Percentiles rank a stretch among this genome's conserved stretches.
These are phyloP conservation scores for Geotrichum klebahnii DNA, from an alignment of 1,139 yeast genomes.

Conservation along the genomic window DNA sequence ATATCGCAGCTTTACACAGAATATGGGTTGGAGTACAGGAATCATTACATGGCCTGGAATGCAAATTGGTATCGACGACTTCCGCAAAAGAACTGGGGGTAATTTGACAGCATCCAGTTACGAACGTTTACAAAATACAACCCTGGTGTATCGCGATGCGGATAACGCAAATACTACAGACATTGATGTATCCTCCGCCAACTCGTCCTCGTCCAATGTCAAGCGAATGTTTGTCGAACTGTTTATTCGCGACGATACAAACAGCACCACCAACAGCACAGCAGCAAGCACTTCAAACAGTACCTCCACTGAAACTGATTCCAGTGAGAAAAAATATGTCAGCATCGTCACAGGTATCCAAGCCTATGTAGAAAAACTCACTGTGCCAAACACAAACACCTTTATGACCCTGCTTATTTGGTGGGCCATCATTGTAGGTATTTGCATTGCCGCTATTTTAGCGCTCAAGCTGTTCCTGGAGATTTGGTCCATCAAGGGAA, in stretches of 20 bases:
- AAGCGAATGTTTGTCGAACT: slow-evolving; percentile 1
- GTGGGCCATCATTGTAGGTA: slow-evolving; percentile 34
- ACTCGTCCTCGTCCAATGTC: not conserved
- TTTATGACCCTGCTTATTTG: slow-evolving; percentile 37
- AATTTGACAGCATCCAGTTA: slow-evolving; percentile 30
- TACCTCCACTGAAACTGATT: not conserved
- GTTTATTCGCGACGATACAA: slow-evolving; percentile 2
- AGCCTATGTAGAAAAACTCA: slow-evolving; percentile 34
- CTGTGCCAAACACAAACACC: slow-evolving; percentile 37
- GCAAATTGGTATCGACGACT: slow-evolving; percentile 34
- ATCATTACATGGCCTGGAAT: slow-evolving; percentile 35
- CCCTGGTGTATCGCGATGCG: slow-evolving; percentile 29
- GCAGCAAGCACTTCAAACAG: slow-evolving; percentile 5
- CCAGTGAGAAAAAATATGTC: slow-evolving; percentile 22
- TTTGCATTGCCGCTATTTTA: slow-evolving; percentile 28
- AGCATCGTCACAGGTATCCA: slow-evolving; percentile 34
- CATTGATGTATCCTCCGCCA: not conserved
- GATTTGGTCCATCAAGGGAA: slow-evolving; percentile 22
- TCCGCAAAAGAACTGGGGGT: slow-evolving; percentile 37
- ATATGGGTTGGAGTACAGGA: slow-evolving; percentile 38
- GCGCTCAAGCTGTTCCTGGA: slow-evolving; percentile 31
- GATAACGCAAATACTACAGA: slow-evolving; percentile 19
- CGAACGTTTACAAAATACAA: slow-evolving; percentile 25
- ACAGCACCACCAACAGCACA: too few species aligned
- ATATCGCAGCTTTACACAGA: slow-evolving; percentile 35